Evolutionary conservation across 306 rosid genomes (phyloP), one percentile per base, ranked within the genome.

Genomic region (Gastrolobium villosum): DNA sequence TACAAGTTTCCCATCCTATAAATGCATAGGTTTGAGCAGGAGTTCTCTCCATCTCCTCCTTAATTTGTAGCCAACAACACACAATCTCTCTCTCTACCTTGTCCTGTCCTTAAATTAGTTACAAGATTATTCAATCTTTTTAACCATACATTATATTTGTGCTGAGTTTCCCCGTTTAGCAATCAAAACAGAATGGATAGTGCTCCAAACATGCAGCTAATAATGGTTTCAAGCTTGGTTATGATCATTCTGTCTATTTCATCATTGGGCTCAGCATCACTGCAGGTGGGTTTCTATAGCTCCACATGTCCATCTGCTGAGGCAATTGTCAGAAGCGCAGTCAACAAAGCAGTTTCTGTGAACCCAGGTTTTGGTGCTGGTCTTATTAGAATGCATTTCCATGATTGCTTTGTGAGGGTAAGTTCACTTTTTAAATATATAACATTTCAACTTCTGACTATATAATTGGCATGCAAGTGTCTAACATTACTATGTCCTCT

Each of bases 331-430:
- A 76, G 68, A 41, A 55, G 20, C 10, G 14, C 68, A 3, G 68
- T 77, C 0, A 45, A 77, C 11, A 52, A 53, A 76, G 81, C 81
- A 7, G 5, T 77, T 9, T 77, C 81, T 54, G 57, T 6, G 9
- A 77, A 77, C 40, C 75, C 75, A 0, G 81, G 81, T 49, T 9
- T 77, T 5, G 81, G 60, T 2, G 81, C 68, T 43, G 81, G 81
- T 40, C 48, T 77, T 2, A 55, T 77, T 2, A 43, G 81, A 67
- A 40, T 77, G 75, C 81, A 77, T 44, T 77, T 77, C 39, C 81
- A 77, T 10, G 81, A 77, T 14, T 77, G 81, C 60, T 77, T 77
- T 11, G 81, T 77, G 2, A 67, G 81, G 75, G 81, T 67, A 41
- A 54, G 75, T 44, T 6, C 13, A 28, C 28, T 11, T 1, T 64